These are phyloP conservation scores for Trichoderma polysporum DNA, from an alignment of 2,329 filamentous ascomycete genomes.

Conservation along the genomic window DNA sequence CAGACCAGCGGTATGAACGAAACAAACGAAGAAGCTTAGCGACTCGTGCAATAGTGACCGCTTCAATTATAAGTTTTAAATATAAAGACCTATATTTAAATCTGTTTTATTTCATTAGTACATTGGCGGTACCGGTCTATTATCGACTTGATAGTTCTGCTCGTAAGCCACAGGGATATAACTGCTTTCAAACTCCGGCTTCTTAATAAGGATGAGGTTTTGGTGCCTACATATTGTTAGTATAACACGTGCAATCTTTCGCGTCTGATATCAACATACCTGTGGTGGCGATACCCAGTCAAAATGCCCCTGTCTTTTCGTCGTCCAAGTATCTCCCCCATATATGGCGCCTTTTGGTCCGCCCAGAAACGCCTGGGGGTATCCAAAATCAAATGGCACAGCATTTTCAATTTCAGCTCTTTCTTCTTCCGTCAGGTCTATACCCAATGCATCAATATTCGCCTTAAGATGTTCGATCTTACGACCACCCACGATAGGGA, in stretches of 20 bases:
- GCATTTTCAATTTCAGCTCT: slow-evolving; percentile 56
- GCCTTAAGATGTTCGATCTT: slow-evolving; percentile 61
- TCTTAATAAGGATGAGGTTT: slow-evolving; percentile 7
- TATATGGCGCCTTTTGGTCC: neutral
- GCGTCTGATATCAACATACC: neutral
- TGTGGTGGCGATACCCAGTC: slow-evolving; percentile 15
- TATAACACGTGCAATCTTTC: neutral
- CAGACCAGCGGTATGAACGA: neutral
- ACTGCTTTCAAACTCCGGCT: neutral
- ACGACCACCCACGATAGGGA: slow-evolving; percentile 60
- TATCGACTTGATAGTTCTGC: neutral
- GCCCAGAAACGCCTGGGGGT: slow-evolving; percentile 16
- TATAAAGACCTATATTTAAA: neutral
- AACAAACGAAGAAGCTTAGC: neutral
- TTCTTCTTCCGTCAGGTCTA: slow-evolving; percentile 54
- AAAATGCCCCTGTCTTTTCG: slow-evolving; percentile 12
- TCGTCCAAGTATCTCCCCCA: slow-evolving; percentile 6
- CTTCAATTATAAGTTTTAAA: neutral
- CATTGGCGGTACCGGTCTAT: neutral
- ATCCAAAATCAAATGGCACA: slow-evolving; percentile 54
- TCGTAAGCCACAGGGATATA: neutral
- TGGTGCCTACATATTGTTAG: neutral
- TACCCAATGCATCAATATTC: slow-evolving; percentile 57
- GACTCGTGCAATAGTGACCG: neutral
- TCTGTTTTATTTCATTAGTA: neutral